phyloP scores from a whole-genome alignment of 768 basidiomycete genomes.

The Russula earlei region DNA sequence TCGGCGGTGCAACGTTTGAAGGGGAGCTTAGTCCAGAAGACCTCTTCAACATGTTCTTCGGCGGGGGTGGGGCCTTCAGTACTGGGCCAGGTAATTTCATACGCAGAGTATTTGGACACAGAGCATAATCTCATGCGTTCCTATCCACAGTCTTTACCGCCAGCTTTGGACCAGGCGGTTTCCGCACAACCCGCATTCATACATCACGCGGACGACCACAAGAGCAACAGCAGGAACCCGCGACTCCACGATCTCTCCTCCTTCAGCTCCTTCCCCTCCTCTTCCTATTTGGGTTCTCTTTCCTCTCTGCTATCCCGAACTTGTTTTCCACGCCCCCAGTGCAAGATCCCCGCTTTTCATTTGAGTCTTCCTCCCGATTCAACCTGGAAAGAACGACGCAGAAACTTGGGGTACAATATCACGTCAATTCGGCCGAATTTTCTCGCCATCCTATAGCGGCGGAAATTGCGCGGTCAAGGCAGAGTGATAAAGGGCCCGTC shows the following conservation, averaged over 20 bases:
- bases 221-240: constrained; percentile 30
- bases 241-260: constrained; percentile 51
- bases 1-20: constrained; percentile 46
- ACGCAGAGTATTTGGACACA: constrained; percentile 16
- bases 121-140: constrained; percentile 4
- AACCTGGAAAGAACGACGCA: constrained; percentile 65
- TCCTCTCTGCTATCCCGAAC: constrained; percentile 71
- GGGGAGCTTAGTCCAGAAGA: constrained; percentile 93
- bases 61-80: constrained; percentile 53
- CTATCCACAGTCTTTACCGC: constrained; percentile 54
- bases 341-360: constrained; percentile 77
- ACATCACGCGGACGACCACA: constrained; percentile 31
- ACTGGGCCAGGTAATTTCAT: constrained; percentile 37
- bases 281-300: constrained; percentile 74
- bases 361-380: constrained; percentile 48
- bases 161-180: constrained; percentile 75
- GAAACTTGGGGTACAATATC: constrained; percentile 67
- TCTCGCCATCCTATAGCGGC: constrained; percentile 69
- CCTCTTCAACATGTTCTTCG: constrained; percentile 98
- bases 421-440: constrained; percentile 73
- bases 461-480: constrained; percentile 42
- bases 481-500: constrained; percentile 19
- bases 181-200: constrained; percentile 55
- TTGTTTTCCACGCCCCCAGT: constrained; percentile 56
- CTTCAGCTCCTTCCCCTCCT: constrained; percentile 79